Percentiles rank a stretch among this genome's conserved stretches.
Conservation (phyloP, 2,329 filamentous ascomycete species). For the Pseudocercospora eumusae region DNA sequence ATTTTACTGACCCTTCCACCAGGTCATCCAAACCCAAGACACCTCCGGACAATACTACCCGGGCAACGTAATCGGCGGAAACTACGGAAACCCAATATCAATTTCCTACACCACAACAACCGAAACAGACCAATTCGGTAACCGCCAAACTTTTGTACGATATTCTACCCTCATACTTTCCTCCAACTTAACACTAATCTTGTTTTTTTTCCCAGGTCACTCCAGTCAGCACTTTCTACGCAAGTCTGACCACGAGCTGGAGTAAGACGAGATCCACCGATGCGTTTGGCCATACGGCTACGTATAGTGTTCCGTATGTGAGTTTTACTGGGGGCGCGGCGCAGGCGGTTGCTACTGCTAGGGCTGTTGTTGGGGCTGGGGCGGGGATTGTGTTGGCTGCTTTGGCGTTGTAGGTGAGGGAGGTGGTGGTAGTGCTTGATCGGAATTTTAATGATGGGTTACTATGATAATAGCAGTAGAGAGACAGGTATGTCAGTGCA, state of each 20-base stretch:
- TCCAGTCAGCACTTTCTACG: not conserved
- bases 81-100: not conserved
- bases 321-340: not conserved
- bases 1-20: too few species aligned
- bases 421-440: too few species aligned
- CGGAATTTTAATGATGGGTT: too few species aligned
- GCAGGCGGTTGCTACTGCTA: not conserved
- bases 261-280: not conserved
- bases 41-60: not conserved
- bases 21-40: not conserved
- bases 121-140: not conserved
- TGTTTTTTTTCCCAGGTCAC: not conserved
- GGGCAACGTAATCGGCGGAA: not conserved
- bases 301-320: not conserved
- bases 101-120: not conserved
- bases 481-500: too few species aligned
- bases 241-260: not conserved
- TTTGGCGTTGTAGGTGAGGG: not conserved
- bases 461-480: not conserved
- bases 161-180: too few species aligned
- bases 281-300: not conserved
- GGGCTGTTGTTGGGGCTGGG: not conserved
- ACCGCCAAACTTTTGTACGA: not conserved
- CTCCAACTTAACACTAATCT: too few species aligned
- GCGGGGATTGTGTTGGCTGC: not conserved